Conservation (phyloP, 768 basidiomycete species). For the Tylopilus subfusipes region DNA sequence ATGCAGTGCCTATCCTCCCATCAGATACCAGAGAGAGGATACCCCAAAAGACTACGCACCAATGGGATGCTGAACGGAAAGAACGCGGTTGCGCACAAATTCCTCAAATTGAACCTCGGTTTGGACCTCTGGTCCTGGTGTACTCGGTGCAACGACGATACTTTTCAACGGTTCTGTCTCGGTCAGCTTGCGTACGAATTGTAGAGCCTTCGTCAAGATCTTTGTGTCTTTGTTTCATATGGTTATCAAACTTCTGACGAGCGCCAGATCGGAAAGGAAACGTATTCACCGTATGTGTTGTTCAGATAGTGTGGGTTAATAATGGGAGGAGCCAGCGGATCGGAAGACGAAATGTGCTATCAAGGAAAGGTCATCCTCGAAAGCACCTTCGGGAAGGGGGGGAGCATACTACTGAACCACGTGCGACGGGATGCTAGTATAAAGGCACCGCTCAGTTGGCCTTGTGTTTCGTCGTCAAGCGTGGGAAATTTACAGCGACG, state of each 20-base stretch:
- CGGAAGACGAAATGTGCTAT: conserved; percentile 16
- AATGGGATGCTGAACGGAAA: conserved; percentile 8
- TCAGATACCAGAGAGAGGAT: background rate
- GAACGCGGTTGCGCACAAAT: conserved; percentile 1
- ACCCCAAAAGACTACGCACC: background rate
- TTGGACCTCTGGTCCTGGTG: conserved; percentile 19
- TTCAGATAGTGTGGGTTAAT: conserved; percentile 15
- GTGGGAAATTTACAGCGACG: too few species aligned
- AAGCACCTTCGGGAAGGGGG: background rate
- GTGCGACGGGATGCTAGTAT: conserved; percentile 16
- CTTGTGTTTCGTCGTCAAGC: too few species aligned
- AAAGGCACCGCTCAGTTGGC: background rate
- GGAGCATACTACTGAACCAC: conserved; percentile 13
- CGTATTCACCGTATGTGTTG: conserved; percentile 9
- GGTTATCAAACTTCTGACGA: background rate
- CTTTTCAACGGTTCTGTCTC: conserved; percentile 14
- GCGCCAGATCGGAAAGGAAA: background rate
- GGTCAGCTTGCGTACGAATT: conserved; percentile 12
- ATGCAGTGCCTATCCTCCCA: conserved; percentile 9
- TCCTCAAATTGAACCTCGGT: conserved; percentile 14
- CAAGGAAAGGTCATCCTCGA: background rate
- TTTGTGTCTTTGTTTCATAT: conserved; percentile 7
- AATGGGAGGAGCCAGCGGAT: conserved; percentile 6
- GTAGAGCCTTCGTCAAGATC: conserved; percentile 14
- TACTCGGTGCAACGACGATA: conserved; percentile 17